Conservation (phyloP, 257 asterid species). For the Eustoma russellianum region DNA sequence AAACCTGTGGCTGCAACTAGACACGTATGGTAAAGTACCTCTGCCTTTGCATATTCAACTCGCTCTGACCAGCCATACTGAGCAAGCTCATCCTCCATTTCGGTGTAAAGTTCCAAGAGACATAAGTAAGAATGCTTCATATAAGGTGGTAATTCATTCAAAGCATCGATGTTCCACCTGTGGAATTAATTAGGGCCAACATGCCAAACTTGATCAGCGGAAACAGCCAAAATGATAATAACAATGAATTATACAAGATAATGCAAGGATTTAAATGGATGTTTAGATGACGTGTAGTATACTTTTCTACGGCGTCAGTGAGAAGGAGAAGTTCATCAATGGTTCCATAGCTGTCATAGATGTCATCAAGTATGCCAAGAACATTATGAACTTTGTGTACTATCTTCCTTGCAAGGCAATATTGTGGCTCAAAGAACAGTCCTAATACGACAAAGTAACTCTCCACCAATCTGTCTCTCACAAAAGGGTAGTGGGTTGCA, state of each 20-base stretch:
- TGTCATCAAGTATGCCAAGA: conserved; percentile 15
- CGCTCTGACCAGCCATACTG: not conserved
- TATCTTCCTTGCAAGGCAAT: conserved; percentile 1
- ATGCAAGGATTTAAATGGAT: no score
- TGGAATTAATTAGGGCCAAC: not conserved
- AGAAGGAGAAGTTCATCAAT: conserved; percentile 15
- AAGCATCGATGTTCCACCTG: conserved; percentile 18
- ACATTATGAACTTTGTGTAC: conserved; percentile 12
- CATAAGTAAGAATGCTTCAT: conserved; percentile 6
- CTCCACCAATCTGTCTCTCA: conserved; percentile 33
- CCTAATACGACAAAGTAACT: conserved; percentile 24
- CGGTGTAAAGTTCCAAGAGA: conserved; percentile 8
- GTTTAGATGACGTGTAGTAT: not conserved
- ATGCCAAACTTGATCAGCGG: no score
- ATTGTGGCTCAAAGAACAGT: conserved; percentile 22
- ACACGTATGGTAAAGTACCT: conserved; percentile 9
- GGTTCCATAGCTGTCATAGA: conserved; percentile 18
- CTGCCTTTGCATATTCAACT: conserved; percentile 7
- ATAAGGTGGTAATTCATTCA: conserved; percentile 11
- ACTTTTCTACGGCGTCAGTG: conserved; percentile 22
- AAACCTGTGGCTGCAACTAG: no score
- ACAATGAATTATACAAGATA: not conserved
- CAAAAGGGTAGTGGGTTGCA: conserved; percentile 8
- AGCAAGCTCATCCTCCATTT: conserved; percentile 14
- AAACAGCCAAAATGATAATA: no score